Percentiles rank a stretch among this genome's conserved stretches.
Conservation (phyloP, 306 rosid genomes). For the Rosa chinensis region DNA sequence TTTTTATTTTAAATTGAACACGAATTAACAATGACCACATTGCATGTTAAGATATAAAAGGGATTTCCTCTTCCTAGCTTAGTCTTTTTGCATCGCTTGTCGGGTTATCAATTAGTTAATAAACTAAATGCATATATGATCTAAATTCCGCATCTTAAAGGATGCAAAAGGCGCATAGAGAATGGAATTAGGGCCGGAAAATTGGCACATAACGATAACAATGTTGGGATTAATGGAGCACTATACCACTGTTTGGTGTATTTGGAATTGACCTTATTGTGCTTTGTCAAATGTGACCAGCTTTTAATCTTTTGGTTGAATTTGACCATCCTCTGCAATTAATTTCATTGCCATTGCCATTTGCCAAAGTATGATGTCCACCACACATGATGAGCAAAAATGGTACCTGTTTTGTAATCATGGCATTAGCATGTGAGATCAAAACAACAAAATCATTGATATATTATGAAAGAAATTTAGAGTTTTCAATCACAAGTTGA, state of each 20-base stretch:
- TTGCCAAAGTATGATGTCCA: background rate
- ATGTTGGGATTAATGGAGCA: conserved; percentile 11
- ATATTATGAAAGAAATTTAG: background rate
- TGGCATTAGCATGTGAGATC: background rate
- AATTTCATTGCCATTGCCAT: background rate
- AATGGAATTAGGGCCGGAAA: background rate
- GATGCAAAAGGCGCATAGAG: background rate
- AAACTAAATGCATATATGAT: background rate
- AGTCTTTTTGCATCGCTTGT: background rate
- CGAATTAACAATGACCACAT: background rate
- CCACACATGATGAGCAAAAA: background rate
- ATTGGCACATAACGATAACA: background rate
- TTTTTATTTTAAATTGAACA: background rate
- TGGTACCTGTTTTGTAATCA: background rate
- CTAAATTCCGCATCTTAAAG: background rate
- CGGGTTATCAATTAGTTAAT: background rate
- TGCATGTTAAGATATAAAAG: background rate
- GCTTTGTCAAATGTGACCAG: background rate
- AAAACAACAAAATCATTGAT: background rate
- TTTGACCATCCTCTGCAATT: background rate
- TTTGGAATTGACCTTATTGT: background rate
- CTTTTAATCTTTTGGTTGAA: background rate
- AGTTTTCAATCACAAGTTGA: background rate
- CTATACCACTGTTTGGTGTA: background rate
- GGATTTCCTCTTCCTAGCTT: background rate